phyloP scores from a whole-genome alignment of 2,329 filamentous ascomycete genomes.

The Coniella vitis region DNA sequence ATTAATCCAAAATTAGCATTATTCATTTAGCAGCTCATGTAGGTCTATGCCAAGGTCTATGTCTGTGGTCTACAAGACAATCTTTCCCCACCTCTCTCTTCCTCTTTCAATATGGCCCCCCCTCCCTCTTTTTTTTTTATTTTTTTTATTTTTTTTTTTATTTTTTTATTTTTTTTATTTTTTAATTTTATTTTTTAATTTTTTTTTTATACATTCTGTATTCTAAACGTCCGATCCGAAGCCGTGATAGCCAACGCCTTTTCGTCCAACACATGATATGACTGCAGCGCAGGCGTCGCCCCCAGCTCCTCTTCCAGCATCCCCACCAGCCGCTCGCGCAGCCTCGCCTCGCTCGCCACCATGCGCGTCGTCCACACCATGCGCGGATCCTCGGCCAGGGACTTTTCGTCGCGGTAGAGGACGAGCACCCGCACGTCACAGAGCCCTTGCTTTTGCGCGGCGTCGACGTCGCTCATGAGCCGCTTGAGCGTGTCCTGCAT shows the following conservation, averaged over 20 bases:
- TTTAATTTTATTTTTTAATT: background rate
- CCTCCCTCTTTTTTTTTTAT: no score
- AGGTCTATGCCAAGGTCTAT: no score
- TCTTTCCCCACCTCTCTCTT: no score
- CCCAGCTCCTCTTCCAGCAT: constrained; percentile 2
- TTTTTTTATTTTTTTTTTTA: no score
- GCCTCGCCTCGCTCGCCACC: background rate
- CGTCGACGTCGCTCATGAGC: background rate
- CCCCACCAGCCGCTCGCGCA: background rate
- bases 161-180: no score
- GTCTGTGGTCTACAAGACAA: no score
- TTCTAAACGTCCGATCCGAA: background rate
- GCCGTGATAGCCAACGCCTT: background rate
- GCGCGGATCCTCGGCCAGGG: background rate
- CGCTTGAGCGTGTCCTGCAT: constrained; percentile 5
- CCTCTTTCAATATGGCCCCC: no score
- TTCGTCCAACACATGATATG: constrained; percentile 2
- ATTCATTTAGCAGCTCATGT: no score
- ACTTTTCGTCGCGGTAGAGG: constrained; percentile 4
- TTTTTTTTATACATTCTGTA: background rate
- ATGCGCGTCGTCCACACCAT: constrained; percentile 2
- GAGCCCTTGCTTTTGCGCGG: background rate
- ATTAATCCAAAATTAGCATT: no score
- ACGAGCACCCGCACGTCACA: background rate
- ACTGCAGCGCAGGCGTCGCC: background rate